Evolutionary conservation across 2,329 filamentous ascomycete species (phyloP).

Genomic region (Lasiodiplodia citricola): DNA sequence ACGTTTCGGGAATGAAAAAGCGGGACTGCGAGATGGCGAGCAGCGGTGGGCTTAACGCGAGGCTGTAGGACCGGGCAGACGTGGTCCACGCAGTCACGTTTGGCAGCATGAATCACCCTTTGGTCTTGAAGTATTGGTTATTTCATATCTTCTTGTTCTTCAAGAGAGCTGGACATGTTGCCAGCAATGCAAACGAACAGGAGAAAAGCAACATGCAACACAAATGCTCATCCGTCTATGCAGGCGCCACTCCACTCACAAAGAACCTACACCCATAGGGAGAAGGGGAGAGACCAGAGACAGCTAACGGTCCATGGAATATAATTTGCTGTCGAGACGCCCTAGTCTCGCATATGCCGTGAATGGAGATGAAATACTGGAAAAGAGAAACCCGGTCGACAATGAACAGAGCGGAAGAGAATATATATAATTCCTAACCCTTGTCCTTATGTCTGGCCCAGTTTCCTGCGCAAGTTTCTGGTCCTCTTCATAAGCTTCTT

Average conservation of each 20-base stretch:
- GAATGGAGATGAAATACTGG: not conserved
- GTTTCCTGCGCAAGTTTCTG: constrained; percentile 83
- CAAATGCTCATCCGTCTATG: constrained; percentile 17
- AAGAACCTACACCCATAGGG: constrained; percentile 3
- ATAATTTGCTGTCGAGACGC: constrained; percentile 5
- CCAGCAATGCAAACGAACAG: not conserved
- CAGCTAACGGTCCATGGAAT: not conserved
- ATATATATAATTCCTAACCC: constrained; percentile 10
- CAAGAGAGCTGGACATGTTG: not conserved
- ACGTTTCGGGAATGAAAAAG: not conserved
- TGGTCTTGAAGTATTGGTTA: not conserved
- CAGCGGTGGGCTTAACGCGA: not conserved
- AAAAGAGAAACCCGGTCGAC: not conserved
- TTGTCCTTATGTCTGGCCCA: constrained; percentile 54
- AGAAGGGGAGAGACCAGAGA: not conserved
- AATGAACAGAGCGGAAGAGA: not conserved
- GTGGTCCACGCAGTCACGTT: not conserved
- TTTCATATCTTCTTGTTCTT: constrained; percentile 4
- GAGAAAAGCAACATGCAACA: constrained; percentile 10
- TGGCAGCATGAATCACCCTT: not conserved
- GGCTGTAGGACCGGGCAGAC: not conserved
- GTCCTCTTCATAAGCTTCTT: constrained; percentile 98
- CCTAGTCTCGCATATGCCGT: not conserved
- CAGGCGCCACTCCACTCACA: constrained; percentile 17
- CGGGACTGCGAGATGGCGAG: not conserved